phyloP scores from a whole-genome alignment of 768 basidiomycete species.

The Hygrocybe coccinea region DNA sequence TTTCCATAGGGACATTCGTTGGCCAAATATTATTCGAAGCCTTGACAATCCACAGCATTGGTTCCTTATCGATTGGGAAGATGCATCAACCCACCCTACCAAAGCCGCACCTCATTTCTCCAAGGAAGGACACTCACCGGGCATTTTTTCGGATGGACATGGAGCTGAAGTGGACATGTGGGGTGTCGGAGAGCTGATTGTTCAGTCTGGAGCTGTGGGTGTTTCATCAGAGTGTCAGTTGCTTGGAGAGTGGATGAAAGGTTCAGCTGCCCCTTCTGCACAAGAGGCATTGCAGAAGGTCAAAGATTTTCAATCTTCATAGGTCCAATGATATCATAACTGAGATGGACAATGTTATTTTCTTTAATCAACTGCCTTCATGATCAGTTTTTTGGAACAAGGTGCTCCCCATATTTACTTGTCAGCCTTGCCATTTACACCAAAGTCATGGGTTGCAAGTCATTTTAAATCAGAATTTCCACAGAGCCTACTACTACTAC shows the following conservation, averaged over 20 bases:
- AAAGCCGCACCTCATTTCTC: not conserved
- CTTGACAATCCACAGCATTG: constrained; percentile 19
- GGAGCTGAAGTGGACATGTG: constrained; percentile 4
- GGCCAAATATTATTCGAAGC: constrained; percentile 22
- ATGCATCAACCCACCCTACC: not conserved
- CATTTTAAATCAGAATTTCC: too few relatives aligned
- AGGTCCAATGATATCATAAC: too few relatives aligned
- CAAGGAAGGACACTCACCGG: not conserved
- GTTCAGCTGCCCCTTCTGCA: not conserved
- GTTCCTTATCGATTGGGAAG: constrained; percentile 28
- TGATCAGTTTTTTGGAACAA: too few relatives aligned
- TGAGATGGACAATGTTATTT: too few relatives aligned
- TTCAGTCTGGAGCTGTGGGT: not conserved
- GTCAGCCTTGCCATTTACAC: too few relatives aligned
- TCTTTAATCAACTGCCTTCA: too few relatives aligned
- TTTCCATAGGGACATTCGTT: constrained; percentile 24
- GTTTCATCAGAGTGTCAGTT: not conserved
- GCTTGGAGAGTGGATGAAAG: not conserved
- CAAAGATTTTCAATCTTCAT: not conserved
- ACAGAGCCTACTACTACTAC: too few relatives aligned
- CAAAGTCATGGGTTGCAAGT: too few relatives aligned
- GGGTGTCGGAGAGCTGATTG: constrained; percentile 5
- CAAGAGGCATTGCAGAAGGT: constrained; percentile 1
- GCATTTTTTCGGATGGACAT: constrained; percentile 1
- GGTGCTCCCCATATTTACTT: too few relatives aligned